A percentile compares a stretch with the other conserved stretches of the same genome.
Evolutionary conservation across 805 yeast genomes (phyloP).

Genomic region (Teunomyces panamensis): DNA sequence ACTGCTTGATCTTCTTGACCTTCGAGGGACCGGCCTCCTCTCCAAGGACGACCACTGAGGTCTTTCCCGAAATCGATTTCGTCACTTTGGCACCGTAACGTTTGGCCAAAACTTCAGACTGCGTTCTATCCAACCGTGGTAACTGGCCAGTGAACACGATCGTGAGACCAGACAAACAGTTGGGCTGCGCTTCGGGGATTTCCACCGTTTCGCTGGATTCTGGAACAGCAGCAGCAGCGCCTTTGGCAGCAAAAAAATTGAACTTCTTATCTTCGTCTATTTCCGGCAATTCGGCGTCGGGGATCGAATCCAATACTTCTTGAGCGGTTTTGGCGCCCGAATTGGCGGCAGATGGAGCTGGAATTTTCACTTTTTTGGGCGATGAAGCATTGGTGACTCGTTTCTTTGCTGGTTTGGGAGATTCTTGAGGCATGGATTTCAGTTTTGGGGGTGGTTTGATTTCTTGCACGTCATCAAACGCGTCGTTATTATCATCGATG

Average conservation of each 20-base stretch:
- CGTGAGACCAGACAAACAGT: slow-evolving; percentile 84
- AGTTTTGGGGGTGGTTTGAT: neutral
- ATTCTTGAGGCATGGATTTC: neutral
- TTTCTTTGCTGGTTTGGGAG: neutral
- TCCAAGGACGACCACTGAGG: slow-evolving; percentile 87
- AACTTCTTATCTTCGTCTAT: slow-evolving; percentile 54
- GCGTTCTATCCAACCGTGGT: slow-evolving; percentile 74
- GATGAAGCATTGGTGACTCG: slow-evolving; percentile 8
- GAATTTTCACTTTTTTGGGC: no score
- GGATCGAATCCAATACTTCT: slow-evolving; percentile 59
- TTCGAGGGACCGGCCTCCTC: slow-evolving; percentile 97
- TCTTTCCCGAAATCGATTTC: slow-evolving; percentile 78
- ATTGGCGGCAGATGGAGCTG: no score
- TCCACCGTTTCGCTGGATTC: slow-evolving; percentile 39
- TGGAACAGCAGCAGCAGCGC: slow-evolving; percentile 17
- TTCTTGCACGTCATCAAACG: slow-evolving; percentile 2
- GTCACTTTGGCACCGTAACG: slow-evolving; percentile 90
- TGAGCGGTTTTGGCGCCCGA: slow-evolving; percentile 35
- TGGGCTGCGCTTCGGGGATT: slow-evolving; percentile 78
- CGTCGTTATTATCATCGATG: slow-evolving; percentile 7
- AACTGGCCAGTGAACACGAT: slow-evolving; percentile 91
- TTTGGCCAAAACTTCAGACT: slow-evolving; percentile 73
- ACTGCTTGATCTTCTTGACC: slow-evolving; percentile 70
- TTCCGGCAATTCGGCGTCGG: slow-evolving; percentile 70
- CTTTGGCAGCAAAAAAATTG: slow-evolving; percentile 45